Percentiles rank a stretch among this genome's conserved stretches.
phyloP scores from a whole-genome alignment of 2,329 filamentous ascomycete genomes.

The Huntiella moniliformis region DNA sequence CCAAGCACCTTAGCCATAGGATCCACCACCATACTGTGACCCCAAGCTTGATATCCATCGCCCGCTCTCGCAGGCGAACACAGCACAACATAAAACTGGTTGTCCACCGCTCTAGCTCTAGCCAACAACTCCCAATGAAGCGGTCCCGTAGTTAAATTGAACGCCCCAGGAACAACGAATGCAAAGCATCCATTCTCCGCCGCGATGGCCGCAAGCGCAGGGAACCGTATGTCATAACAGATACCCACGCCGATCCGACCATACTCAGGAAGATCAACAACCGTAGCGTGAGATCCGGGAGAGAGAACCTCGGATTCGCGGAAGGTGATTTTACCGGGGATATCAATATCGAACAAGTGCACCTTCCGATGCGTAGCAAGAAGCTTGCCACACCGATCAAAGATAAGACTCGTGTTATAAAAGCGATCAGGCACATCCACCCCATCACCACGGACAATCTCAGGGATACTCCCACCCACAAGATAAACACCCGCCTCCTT shows the following conservation, averaged over 20 bases:
- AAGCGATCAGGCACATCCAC: constrained; percentile 30
- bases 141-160: constrained; percentile 83
- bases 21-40: constrained; percentile 75
- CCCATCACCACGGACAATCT: constrained; percentile 36
- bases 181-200: constrained; percentile 73
- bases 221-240: constrained; percentile 96
- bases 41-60: constrained; percentile 74
- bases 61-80: constrained; percentile 75
- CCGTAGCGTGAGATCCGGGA: constrained; percentile 66
- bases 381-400: constrained; percentile 57
- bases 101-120: constrained; percentile 71
- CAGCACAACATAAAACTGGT: constrained; percentile 82
- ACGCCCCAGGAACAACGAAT: constrained; percentile 86
- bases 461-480: constrained; percentile 82
- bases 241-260: constrained; percentile 78
- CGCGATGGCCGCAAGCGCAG: constrained; percentile 77
- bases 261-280: constrained; percentile 75
- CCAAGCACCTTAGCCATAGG: constrained; percentile 68
- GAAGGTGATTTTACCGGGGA: constrained; percentile 86
- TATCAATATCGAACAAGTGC: constrained; percentile 94
- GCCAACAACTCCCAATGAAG: constrained; percentile 80
- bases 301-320: constrained; percentile 76
- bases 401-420: constrained; percentile 83
- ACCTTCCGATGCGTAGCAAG: constrained; percentile 84
- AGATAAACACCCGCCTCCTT: constrained; percentile 62